Conservation (phyloP, 2,329 filamentous ascomycete genomes). For the Coniella lustricola region DNA sequence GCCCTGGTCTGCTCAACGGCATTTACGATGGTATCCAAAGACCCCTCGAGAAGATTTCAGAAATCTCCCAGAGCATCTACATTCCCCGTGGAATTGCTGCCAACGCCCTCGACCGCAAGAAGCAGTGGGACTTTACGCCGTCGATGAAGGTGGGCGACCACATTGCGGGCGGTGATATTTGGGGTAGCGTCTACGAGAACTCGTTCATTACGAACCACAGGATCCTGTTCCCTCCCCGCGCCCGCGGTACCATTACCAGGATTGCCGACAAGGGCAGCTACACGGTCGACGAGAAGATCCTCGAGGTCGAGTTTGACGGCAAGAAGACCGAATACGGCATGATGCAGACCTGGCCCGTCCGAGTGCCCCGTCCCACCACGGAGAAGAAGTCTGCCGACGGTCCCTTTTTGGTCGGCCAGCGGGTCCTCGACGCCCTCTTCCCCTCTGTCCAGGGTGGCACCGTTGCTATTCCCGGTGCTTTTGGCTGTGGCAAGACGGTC, state of each 20-base stretch:
- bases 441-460: conserved; percentile 95
- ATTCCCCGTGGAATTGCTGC: conserved; percentile 90
- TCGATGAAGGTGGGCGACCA: conserved; percentile 91
- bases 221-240: conserved; percentile 84
- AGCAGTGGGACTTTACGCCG: conserved; percentile 95
- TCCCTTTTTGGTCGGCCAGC: conserved; percentile 93
- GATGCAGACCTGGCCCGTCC: conserved; percentile 99
- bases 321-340: conserved; percentile 91
- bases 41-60: conserved; percentile 78
- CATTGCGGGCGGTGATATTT: conserved; percentile 92
- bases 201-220: conserved; percentile 89
- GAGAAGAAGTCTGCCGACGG: conserved; percentile 86
- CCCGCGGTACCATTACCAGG: conserved; percentile 83
- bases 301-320: conserved; percentile 96
- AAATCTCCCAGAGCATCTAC: conserved; percentile 80
- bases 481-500: conserved; percentile 98
- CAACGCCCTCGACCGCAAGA: conserved; percentile 80
- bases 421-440: conserved; percentile 93
- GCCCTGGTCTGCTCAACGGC: conserved; percentile 93
- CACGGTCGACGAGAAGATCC: conserved; percentile 86
- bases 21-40: conserved; percentile 99
- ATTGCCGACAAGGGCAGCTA: conserved; percentile 87
- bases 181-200: conserved; percentile 93
- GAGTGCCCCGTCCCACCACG: conserved; percentile 83
- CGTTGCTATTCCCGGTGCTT: conserved; percentile 95